Base-by-base conservation (phyloP, 169 alveolate genomes). In the Miamiensis avidus region DNA sequence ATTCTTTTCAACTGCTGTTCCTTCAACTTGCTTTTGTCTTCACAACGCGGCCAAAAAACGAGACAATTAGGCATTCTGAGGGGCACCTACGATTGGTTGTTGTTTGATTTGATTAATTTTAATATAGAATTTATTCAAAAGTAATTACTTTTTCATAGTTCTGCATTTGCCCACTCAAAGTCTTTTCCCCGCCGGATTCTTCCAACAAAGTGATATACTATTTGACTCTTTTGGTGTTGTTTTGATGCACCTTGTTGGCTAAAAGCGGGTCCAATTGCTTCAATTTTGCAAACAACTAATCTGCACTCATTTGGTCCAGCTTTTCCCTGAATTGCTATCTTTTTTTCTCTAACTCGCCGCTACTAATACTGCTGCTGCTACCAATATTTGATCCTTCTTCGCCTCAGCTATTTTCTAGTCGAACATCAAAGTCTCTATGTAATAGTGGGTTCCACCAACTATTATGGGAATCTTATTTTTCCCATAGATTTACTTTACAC, bases 361-460 rank as follows among this genome's bases (percentile, higher is more conserved):
- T 30, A 65, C 81, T 75, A 78, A 64, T 34, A 77, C 74, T 82
- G n/a, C n/a, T n/a, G n/a, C n/a, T n/a, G n/a, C n/a, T n/a, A n/a
- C n/a, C n/a, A n/a, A n/a, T n/a, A 65, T 82, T 81, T 74, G 25
- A 34, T 29, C 74, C 34, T 86, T 65, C 25, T 34, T 34, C 6
- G 76, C 81, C 20, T 74, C 72, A 26, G 34, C 73, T 29, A 82
- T 79, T 82, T 82, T 83, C 84, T 82, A 76, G 74, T 89, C 85
- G 87, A 89, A 91, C 73, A 93, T 72, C 1, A 93, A 34, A 29
- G 92, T 82, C 78, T 94, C 95, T 25, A 92, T 91, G 33, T 92
- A 94, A 81, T 94, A 92, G 85, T 92, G 89, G 0, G 97, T 94
- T 0, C 97, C 97, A n/a, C 97, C 97, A 0, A 91, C 94, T 0